Conservation (phyloP, 306 rosid genomes). For the Neltuma alba region DNA sequence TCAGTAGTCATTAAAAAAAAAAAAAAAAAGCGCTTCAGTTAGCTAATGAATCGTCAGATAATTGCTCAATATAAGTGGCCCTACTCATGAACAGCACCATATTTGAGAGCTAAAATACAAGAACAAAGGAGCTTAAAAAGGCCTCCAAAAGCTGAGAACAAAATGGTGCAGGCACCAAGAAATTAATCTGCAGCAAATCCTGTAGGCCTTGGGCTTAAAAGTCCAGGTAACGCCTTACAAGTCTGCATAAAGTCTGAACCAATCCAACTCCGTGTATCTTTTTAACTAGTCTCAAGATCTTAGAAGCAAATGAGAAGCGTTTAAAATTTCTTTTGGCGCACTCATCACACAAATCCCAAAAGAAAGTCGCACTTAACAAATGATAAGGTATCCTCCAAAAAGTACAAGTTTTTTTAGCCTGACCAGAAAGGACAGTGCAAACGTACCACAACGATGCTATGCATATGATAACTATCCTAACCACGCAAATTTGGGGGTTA, state of each 20-base stretch:
- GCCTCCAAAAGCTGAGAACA: conserved; percentile 4
- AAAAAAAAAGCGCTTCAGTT: background rate
- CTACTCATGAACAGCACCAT: background rate
- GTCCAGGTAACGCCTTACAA: background rate
- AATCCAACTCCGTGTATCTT: background rate
- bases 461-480: conserved; percentile 4
- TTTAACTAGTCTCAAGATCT: background rate
- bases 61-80: background rate
- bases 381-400: background rate
- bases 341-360: background rate
- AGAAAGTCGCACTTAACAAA: background rate
- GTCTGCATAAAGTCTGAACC: conserved; percentile 3
- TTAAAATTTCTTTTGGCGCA: background rate
- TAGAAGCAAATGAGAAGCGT: background rate
- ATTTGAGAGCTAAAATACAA: background rate
- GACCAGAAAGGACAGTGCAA: background rate
- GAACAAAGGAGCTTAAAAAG: background rate
- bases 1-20: background rate
- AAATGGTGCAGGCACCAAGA: conserved; percentile 6
- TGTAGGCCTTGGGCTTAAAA: background rate
- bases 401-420: background rate
- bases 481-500: background rate
- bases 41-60: background rate
- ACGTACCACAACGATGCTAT: conserved; percentile 7
- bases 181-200: background rate